Conservation (phyloP, 331 rosid species). For the Acacia concinna region DNA sequence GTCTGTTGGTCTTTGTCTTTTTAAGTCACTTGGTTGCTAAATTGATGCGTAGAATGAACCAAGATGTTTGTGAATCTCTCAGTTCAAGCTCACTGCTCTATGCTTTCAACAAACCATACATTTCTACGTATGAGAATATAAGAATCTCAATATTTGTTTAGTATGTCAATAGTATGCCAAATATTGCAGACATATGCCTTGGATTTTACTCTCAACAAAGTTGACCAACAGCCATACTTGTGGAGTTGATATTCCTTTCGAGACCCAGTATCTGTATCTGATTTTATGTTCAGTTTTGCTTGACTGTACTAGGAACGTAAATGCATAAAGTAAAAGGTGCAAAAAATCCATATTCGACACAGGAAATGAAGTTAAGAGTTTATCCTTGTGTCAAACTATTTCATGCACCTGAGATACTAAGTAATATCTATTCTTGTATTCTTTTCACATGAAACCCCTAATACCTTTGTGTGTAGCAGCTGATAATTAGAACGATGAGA, state of each 20-base stretch:
- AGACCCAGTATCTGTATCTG: neutral
- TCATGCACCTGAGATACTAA: neutral
- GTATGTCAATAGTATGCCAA: neutral
- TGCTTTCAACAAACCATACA: neutral
- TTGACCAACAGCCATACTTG: neutral
- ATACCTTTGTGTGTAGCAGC: neutral
- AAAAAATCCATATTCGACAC: constrained; percentile 6
- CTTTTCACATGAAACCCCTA: neutral
- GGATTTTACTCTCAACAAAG: neutral
- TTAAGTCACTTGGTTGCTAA: neutral
- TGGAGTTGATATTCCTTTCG: neutral
- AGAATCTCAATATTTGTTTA: neutral
- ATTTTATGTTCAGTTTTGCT: neutral
- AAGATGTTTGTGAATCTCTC: neutral
- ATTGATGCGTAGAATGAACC: neutral
- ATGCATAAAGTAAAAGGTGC: neutral
- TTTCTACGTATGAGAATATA: neutral
- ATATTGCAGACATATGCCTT: neutral
- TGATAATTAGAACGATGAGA: neutral
- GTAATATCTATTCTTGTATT: neutral
- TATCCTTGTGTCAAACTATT: neutral
- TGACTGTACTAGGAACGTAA: neutral
- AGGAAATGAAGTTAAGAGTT: neutral
- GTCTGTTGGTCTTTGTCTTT: neutral
- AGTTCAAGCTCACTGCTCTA: neutral